phyloP scores from a whole-genome alignment of 371 early-diverging fungal genomes.

The Rhizomucor miehei region DNA sequence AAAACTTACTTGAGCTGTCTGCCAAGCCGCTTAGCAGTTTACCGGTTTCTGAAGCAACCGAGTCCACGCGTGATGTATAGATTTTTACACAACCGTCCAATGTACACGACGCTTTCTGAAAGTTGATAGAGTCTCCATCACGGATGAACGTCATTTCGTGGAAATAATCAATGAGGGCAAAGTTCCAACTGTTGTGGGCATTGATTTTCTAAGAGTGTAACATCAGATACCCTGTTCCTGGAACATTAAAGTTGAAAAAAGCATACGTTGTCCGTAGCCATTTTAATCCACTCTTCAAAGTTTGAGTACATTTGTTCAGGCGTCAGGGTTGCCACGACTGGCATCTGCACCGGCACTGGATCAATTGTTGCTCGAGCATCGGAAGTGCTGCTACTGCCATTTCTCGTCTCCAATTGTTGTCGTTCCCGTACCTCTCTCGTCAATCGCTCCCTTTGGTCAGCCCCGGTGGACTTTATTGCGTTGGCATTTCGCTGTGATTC shows the following conservation, averaged over 20 bases:
- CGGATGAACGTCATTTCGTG: constrained; percentile 92
- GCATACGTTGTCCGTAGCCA: constrained; percentile 92
- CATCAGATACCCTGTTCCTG: neutral
- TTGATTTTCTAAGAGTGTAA: constrained; percentile 87
- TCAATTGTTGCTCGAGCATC: neutral
- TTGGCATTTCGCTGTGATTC: neutral
- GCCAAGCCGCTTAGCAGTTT: constrained; percentile 89
- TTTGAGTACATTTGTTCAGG: constrained; percentile 55
- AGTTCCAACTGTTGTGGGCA: constrained; percentile 95
- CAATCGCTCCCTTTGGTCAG: constrained; percentile 14
- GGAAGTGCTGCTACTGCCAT: neutral
- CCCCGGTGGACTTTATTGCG: neutral
- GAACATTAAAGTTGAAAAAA: neutral
- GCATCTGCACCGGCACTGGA: constrained; percentile 3
- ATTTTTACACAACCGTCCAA: constrained; percentile 99
- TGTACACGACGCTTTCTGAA: constrained; percentile 99
- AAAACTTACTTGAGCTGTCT: constrained; percentile 57
- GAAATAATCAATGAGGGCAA: constrained; percentile 98
- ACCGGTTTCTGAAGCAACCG: constrained; percentile 94
- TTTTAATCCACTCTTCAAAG: constrained; percentile 97
- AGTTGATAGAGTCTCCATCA: constrained; percentile 97
- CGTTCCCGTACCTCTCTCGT: constrained; percentile 4
- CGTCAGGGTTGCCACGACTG: constrained; percentile 23
- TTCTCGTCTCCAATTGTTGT: neutral
- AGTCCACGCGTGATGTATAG: constrained; percentile 98